Conservation (phyloP, 305 asterid genomes). For the Plantago rigida region DNA sequence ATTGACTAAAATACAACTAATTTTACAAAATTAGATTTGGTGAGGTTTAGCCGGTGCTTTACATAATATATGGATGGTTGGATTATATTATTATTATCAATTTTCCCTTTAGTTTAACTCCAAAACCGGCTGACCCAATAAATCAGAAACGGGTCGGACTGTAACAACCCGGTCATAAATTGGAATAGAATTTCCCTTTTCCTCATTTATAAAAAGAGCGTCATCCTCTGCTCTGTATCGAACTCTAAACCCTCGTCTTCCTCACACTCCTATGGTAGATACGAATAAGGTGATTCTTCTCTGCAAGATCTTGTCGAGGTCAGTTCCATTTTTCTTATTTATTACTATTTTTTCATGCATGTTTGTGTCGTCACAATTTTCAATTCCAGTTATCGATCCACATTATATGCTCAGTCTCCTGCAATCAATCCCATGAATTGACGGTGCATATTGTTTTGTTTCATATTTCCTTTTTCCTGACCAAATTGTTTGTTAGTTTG, state of each 20-base stretch:
- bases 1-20: too few species aligned
- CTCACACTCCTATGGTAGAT: conserved; percentile 22
- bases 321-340: conserved; percentile 17
- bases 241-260: conserved; percentile 58
- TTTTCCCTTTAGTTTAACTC: too few species aligned
- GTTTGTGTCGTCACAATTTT: background rate
- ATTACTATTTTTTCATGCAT: conserved; percentile 12
- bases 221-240: conserved; percentile 34
- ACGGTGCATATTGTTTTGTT: too few species aligned
- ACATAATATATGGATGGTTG: too few species aligned
- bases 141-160: conserved; percentile 23
- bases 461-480: too few species aligned
- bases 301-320: conserved; percentile 24
- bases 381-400: conserved; percentile 32
- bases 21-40: too few species aligned
- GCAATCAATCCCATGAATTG: too few species aligned
- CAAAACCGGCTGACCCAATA: too few species aligned
- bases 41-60: too few species aligned
- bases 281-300: conserved; percentile 12
- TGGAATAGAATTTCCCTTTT: conserved; percentile 4
- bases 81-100: too few species aligned
- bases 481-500: too few species aligned
- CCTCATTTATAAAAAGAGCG: conserved; percentile 31
- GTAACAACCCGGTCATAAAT: conserved; percentile 16
- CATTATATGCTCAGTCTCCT: conserved; percentile 25